Evolutionary conservation across 306 rosid species (phyloP), one percentile per base, ranked within the genome.

Genomic region (Morella rubra): DNA sequence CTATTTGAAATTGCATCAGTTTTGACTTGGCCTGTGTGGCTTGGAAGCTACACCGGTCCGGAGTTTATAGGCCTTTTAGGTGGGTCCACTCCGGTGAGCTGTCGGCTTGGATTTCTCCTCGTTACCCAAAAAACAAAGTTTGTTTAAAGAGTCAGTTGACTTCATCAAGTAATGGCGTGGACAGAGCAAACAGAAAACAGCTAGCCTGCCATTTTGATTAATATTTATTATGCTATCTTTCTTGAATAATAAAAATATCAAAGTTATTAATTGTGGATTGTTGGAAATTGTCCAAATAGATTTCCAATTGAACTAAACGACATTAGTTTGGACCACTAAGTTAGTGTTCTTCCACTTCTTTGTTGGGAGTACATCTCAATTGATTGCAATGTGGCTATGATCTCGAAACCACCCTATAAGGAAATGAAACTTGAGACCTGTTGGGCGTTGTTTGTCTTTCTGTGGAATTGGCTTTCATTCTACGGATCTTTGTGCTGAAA

Each of bases 401-500:
- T 55, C 61, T 55, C 18, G 9, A 20, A 18, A 12, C n/a, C n/a
- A 54, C 19, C 8, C 60, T 54, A 1, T 19, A n/a, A 56, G 37
- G 14, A 56, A n/a, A 56, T 56, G 62, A 56, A 56, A 8, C 62
- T 56, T n/a, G 62, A 56, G 62, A 56, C 62, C 4, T 56, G 62
- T 56, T 56, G 37, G 37, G 70, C 49, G 0, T 4, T 41, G 19
- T 14, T 5, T 32, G 0, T 7, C 42, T 3, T 32, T 42, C 24
- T 20, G 1, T 41, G 20, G 3, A 37, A 7, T 4, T 72, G 4
- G n/a, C 4, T 66, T 46, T 7, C 1, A 18, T 49, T 77, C 22
- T 67, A 72, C 81, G 47, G 69, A 64, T 55, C 22, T 20, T 52
- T 73, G 40, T 59, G 59, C 67, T 69, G n/a, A 64, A 69, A 76